phyloP scores from a whole-genome alignment of 139 green algal species.

The Parachlorella kessleri region DNA sequence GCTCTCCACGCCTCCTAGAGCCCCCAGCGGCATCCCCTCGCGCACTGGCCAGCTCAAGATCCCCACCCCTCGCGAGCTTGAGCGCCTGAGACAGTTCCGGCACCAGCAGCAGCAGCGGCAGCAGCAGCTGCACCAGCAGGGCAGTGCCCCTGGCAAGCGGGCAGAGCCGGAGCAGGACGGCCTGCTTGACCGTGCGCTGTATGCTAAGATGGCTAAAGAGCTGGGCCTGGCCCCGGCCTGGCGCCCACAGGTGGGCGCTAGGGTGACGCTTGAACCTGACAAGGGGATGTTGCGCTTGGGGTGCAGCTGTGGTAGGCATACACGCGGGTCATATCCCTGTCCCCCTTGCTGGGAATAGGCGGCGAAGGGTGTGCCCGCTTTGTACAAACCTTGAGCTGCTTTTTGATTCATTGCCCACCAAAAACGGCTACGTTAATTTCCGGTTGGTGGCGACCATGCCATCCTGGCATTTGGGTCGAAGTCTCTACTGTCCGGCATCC shows the following conservation, averaged over 20 bases:
- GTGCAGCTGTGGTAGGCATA: too few relatives aligned
- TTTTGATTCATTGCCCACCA: too few relatives aligned
- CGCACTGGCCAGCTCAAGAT: constrained; percentile 14
- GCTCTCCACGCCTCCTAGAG: neutral
- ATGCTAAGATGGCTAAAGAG: too few relatives aligned
- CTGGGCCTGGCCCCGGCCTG: too few relatives aligned
- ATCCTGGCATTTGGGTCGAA: neutral
- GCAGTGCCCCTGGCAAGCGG: neutral
- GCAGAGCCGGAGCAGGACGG: neutral
- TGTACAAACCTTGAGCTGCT: neutral
- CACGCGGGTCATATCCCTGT: too few relatives aligned
- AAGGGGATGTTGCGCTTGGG: too few relatives aligned
- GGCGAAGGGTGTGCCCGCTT: neutral
- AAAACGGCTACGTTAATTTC: neutral
- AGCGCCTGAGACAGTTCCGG: neutral
- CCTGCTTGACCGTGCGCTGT: too few relatives aligned
- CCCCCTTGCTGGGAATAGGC: too few relatives aligned
- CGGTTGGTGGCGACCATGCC: neutral
- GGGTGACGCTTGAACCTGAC: neutral
- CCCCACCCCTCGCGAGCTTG: constrained; percentile 28
- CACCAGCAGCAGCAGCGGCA: constrained; percentile 15
- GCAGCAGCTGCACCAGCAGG: neutral
- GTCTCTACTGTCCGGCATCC: neutral
- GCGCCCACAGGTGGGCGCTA: neutral
- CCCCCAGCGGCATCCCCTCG: neutral